Conservation (phyloP, 75 land plant genomes). For the Cunninghamia lanceolata region DNA sequence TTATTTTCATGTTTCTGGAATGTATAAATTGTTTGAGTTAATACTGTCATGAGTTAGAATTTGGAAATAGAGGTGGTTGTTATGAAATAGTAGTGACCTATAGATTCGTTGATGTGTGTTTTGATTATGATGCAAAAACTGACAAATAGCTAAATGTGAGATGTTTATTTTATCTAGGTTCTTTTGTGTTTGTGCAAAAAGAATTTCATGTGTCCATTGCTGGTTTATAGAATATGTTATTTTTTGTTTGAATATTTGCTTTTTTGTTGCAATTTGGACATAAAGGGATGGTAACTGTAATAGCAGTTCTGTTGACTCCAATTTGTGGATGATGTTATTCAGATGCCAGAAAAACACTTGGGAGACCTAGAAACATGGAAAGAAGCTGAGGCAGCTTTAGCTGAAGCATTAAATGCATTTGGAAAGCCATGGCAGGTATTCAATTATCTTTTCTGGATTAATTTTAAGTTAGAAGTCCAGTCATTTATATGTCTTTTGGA, state of each 20-base stretch:
- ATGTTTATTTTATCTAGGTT: too few relatives aligned
- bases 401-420: constrained; percentile 85
- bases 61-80: background rate
- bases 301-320: background rate
- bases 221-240: background rate
- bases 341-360: constrained; percentile 94
- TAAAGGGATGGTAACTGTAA: background rate
- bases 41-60: background rate
- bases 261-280: background rate
- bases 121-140: background rate
- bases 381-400: constrained; percentile 80
- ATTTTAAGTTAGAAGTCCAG: background rate
- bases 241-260: background rate
- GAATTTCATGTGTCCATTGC: background rate
- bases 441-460: background rate
- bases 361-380: constrained; percentile 91
- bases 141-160: background rate
- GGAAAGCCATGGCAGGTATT: constrained; percentile 95
- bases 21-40: background rate
- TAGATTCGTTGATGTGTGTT: background rate
- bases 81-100: background rate
- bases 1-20: too few relatives aligned
- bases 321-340: constrained; percentile 8
- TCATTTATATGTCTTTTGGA: background rate
- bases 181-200: background rate